A percentile compares a stretch with the other conserved stretches of the same genome.
These are phyloP conservation scores for Colletotrichum orbiculare DNA, from an alignment of 2,329 filamentous ascomycete species.

Conservation along the genomic window DNA sequence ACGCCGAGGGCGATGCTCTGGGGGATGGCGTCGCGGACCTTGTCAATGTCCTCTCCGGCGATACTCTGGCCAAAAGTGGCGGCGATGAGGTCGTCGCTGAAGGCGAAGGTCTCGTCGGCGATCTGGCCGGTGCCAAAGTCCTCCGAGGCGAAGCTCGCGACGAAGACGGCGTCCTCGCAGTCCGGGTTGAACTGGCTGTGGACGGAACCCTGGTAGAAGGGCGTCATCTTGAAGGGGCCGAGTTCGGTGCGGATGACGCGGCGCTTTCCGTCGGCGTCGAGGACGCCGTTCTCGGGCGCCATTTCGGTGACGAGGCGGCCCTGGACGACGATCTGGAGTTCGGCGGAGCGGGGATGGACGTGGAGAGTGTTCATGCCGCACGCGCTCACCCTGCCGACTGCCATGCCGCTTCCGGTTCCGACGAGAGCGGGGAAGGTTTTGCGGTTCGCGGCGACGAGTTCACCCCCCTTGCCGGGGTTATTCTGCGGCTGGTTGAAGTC, in stretches of 20 bases:
- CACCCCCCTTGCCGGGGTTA: conserved; percentile 54
- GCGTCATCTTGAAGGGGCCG: conserved; percentile 58
- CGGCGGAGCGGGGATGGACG: conserved; percentile 63
- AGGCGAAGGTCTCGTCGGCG: conserved; percentile 61
- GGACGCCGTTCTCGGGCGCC: conserved; percentile 63
- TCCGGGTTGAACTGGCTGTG: conserved; percentile 68
- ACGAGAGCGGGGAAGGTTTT: conserved; percentile 68
- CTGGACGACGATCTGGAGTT: conserved; percentile 63
- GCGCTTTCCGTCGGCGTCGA: conserved; percentile 48
- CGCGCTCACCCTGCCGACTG: conserved; percentile 60
- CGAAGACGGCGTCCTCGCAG: conserved; percentile 61
- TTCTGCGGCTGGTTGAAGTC: conserved; percentile 54
- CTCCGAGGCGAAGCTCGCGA: conserved; percentile 61
- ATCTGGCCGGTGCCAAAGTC: conserved; percentile 64
- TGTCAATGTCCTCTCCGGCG: conserved; percentile 57
- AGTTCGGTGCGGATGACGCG: conserved; percentile 50
- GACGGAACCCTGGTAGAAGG: conserved; percentile 65
- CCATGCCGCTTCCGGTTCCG: conserved; percentile 60
- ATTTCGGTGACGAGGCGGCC: conserved; percentile 63
- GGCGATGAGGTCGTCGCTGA: conserved; percentile 56
- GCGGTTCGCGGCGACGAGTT: conserved; percentile 63
- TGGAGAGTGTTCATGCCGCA: conserved; percentile 70
- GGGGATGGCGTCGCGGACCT: conserved; percentile 56
- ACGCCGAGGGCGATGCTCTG: conserved; percentile 62
- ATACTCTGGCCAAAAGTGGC: conserved; percentile 59